Base-by-base conservation (phyloP, 1,284 basidiomycete species). In the Puccinia brachypodii region DNA sequence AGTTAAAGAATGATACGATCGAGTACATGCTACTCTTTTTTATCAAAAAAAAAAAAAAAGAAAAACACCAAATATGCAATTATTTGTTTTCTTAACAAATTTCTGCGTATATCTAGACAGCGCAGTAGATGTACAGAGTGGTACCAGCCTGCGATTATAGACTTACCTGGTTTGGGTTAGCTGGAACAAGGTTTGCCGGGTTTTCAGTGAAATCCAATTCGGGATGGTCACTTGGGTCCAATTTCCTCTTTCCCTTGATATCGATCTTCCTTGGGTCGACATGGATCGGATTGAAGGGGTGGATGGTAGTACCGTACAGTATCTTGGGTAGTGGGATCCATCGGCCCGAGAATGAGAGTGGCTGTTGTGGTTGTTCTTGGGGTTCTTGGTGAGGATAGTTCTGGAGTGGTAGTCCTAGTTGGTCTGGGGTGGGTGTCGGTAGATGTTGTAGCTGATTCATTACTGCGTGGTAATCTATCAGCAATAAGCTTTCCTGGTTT, bases 321-420 rank as follows among this genome's bases (percentile, higher is more conserved):
- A 76, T 66, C 62, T 81, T 81, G 36, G 60, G 80, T 6, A 81
- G 64, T 36, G 80, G 72, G 31, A 68, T 28, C 80, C 80, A 81
- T 42, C 72, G 42, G 8, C 80, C 80, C 11, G 80, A 47, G 71
- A 50, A 56, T 22, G 80, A 81, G 38, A 81, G 60, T 33, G 28
- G 25, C 31, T 40, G 47, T 8, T 77, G 72, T n/a, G n/a, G n/a
- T 9, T 74, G 36, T 36, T 47, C 28, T 1, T 9, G 9, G 14
- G 40, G 50, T 28, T 68, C 40, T 16, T 16, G 60, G 64, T 56
- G n/a, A 7, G 13, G 53, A 25, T 56, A 25, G n/a, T 19, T n/a
- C n/a, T 56, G n/a, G 13, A 11, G 33, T 44, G 33, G 33, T 42
- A 7, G 64, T 22, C 9, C 40, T 16, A 22, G 64, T 28, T 68